Evolutionary conservation across 805 yeast species (phyloP).

Genomic region (Candida anglica): DNA sequence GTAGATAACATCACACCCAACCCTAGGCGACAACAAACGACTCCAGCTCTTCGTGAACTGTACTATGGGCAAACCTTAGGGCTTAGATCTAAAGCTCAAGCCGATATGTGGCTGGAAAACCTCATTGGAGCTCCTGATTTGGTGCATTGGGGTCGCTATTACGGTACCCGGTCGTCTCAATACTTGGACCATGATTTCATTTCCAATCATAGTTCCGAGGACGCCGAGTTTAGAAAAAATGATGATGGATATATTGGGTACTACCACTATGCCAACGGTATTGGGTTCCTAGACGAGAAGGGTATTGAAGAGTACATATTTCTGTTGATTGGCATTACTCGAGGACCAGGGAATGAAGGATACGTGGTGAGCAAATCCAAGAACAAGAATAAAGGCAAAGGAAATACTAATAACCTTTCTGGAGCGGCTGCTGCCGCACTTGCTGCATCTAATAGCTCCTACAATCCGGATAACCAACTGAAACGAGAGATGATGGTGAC

Average conservation of each 20-base stretch:
- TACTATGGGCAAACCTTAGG: conserved; percentile 26
- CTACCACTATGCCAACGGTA: conserved; percentile 37
- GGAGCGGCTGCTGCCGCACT: background rate
- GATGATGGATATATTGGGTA: conserved; percentile 39
- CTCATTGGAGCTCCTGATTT: conserved; percentile 35
- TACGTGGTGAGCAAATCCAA: conserved; percentile 4
- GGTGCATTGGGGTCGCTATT: conserved; percentile 34
- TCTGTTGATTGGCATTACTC: conserved; percentile 22
- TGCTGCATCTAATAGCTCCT: background rate
- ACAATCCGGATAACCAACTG: too few relatives aligned
- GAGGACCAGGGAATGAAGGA: conserved; percentile 11
- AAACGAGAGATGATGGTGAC: conserved; percentile 39
- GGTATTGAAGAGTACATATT: conserved; percentile 27
- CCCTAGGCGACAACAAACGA: background rate
- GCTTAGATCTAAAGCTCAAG: conserved; percentile 17
- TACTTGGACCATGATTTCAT: conserved; percentile 26
- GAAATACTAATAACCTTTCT: background rate
- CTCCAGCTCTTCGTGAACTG: conserved; percentile 24
- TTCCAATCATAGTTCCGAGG: too few relatives aligned
- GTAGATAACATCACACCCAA: background rate
- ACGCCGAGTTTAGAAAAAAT: conserved; percentile 10
- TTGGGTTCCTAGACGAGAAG: conserved; percentile 13
- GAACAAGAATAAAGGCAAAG: too few relatives aligned
- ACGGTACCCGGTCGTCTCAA: conserved; percentile 24
- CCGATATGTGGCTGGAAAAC: conserved; percentile 4